Percentiles rank a stretch among this genome's conserved stretches.
Evolutionary conservation across 768 basidiomycete species (phyloP).

Genomic region (Russula vinacea): DNA sequence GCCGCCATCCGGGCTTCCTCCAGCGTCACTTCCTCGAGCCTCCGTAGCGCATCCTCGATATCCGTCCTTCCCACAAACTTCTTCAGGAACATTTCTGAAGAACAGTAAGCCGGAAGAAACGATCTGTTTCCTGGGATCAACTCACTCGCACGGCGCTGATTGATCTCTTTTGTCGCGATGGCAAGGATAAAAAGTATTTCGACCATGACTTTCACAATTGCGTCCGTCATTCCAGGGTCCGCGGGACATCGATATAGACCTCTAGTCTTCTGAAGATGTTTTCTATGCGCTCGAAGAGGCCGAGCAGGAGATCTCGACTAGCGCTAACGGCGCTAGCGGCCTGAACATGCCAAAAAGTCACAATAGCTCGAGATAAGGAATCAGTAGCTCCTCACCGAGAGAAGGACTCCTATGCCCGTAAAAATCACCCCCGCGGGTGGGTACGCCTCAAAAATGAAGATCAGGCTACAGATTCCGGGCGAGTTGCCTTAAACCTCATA

Average conservation of each 20-base stretch:
- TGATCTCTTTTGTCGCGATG: slow-evolving; percentile 2
- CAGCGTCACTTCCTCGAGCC: not conserved
- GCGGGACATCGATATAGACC: not conserved
- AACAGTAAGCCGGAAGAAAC: not conserved
- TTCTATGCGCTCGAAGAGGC: not conserved
- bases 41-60: slow-evolving; percentile 1
- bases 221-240: not conserved
- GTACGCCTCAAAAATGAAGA: too few species aligned
- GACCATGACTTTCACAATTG: slow-evolving; percentile 1
- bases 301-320: not conserved
- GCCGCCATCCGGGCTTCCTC: slow-evolving; percentile 2
- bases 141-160: not conserved
- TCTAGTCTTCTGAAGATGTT: not conserved
- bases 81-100: not conserved
- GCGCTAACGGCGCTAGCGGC: not conserved
- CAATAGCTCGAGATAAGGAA: too few species aligned
- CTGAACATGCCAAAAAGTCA: not conserved
- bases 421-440: too few species aligned
- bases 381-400: too few species aligned
- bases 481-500: too few species aligned
- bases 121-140: not conserved
- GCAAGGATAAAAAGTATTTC: slow-evolving; percentile 11
- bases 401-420: too few species aligned
- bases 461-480: too few species aligned
- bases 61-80: not conserved